phyloP scores from a whole-genome alignment of 2,329 filamentous ascomycete species.

The Periconia sp. region DNA sequence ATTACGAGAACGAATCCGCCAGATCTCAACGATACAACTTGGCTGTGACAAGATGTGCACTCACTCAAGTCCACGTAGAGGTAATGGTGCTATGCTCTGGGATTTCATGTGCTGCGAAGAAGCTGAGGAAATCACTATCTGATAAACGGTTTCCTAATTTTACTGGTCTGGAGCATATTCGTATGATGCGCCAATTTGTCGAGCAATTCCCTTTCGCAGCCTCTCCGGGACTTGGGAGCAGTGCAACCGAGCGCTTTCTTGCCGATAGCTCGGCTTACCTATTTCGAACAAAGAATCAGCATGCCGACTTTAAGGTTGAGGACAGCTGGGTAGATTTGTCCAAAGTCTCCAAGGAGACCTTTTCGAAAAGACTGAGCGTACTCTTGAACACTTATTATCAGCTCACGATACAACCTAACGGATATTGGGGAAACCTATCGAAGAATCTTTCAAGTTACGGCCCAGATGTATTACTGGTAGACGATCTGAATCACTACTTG shows the following conservation, averaged over 20 bases:
- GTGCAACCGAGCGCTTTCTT: slow-evolving; percentile 26
- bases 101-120: slow-evolving; percentile 11
- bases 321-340: slow-evolving; percentile 17
- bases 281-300: slow-evolving; percentile 8
- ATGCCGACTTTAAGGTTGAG: neutral
- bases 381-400: slow-evolving; percentile 39
- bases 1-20: neutral
- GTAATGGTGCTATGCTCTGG: slow-evolving; percentile 17
- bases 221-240: slow-evolving; percentile 13
- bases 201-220: slow-evolving; percentile 18
- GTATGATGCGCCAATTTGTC: slow-evolving; percentile 7
- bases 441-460: slow-evolving; percentile 26
- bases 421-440: slow-evolving; percentile 24
- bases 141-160: slow-evolving; percentile 14
- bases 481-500: slow-evolving; percentile 25
- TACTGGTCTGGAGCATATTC: slow-evolving; percentile 21
- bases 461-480: slow-evolving; percentile 23
- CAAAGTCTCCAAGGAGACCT: slow-evolving; percentile 9
- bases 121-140: slow-evolving; percentile 17
- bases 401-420: slow-evolving; percentile 23
- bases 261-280: slow-evolving; percentile 21
- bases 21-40: slow-evolving; percentile 3
- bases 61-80: slow-evolving; percentile 27
- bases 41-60: slow-evolving; percentile 21
- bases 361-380: slow-evolving; percentile 22